Evolutionary conservation across 2,329 filamentous ascomycete species (phyloP).

Genomic region (Trichophyton equinum): DNA sequence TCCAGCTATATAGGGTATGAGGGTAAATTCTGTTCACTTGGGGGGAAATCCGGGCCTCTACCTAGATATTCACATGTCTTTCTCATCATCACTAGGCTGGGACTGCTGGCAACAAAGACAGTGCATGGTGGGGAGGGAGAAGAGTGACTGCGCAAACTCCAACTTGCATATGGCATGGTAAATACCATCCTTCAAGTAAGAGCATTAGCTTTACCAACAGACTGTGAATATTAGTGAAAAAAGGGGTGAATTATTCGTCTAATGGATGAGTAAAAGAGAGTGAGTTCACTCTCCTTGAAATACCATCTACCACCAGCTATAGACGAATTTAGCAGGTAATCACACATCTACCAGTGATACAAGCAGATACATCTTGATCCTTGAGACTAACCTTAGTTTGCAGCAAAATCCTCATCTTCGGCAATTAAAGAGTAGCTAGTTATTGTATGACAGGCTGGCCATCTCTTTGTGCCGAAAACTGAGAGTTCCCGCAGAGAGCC

Average conservation of each 20-base stretch:
- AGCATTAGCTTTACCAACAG: background rate
- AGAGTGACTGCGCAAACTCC: background rate
- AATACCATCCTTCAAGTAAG: background rate
- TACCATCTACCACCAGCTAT: too few relatives aligned
- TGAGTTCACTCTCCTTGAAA: too few relatives aligned
- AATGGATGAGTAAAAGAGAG: too few relatives aligned
- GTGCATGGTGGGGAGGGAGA: background rate
- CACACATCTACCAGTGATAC: too few relatives aligned
- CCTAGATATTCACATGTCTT: background rate
- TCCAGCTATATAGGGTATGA: background rate
- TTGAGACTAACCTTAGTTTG: too few relatives aligned
- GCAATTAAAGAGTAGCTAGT: too few relatives aligned
- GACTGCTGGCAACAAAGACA: background rate
- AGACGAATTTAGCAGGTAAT: too few relatives aligned
- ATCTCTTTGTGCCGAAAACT: background rate
- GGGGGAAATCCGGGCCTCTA: background rate
- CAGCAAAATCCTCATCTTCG: too few relatives aligned
- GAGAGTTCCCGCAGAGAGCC: background rate
- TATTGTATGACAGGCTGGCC: too few relatives aligned
- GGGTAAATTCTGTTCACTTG: background rate
- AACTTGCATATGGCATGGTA: background rate
- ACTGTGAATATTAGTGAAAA: background rate
- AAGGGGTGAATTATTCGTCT: too few relatives aligned
- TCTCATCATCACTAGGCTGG: background rate
- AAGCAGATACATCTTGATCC: too few relatives aligned